phyloP scores from a whole-genome alignment of 768 basidiomycete genomes.

The Zangia roseola region DNA sequence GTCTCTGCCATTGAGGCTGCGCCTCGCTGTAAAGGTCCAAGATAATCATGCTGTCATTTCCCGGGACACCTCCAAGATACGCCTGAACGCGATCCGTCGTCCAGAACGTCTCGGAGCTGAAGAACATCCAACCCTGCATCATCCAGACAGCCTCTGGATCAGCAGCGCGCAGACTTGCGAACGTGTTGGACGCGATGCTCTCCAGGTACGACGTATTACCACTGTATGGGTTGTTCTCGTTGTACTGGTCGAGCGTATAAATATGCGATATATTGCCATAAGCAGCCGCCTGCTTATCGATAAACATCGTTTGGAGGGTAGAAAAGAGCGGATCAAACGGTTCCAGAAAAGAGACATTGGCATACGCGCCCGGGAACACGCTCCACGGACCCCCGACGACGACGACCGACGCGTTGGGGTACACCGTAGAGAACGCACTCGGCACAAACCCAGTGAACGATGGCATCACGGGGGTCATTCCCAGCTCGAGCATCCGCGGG shows the following conservation, averaged over 20 bases:
- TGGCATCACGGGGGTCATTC: constrained; percentile 43
- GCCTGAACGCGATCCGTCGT: constrained; percentile 39
- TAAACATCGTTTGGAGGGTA: constrained; percentile 38
- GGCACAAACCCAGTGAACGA: constrained; percentile 45
- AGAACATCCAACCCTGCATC: constrained; percentile 46
- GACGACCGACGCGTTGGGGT: constrained; percentile 37
- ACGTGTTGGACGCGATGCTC: constrained; percentile 34
- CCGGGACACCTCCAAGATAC: constrained; percentile 38
- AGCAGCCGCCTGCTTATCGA: constrained; percentile 35
- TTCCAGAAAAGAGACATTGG: constrained; percentile 41
- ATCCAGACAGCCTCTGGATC: constrained; percentile 42
- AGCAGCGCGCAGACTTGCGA: constrained; percentile 36
- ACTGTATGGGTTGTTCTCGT: constrained; percentile 41
- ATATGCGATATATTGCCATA: constrained; percentile 41
- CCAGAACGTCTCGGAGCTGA: constrained; percentile 36
- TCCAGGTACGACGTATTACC: constrained; percentile 33
- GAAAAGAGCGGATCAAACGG: constrained; percentile 39
- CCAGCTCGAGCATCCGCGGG: constrained; percentile 39
- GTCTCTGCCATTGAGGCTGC: constrained; percentile 41
- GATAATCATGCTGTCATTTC: constrained; percentile 39
- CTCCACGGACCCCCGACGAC: constrained; percentile 36
- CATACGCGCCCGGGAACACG: constrained; percentile 32
- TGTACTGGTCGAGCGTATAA: constrained; percentile 46
- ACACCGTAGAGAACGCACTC: constrained; percentile 25
- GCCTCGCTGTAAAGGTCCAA: constrained; percentile 42